Conservation (phyloP, 2,329 filamentous ascomycete species). For the Dactylellina haptotyla region DNA sequence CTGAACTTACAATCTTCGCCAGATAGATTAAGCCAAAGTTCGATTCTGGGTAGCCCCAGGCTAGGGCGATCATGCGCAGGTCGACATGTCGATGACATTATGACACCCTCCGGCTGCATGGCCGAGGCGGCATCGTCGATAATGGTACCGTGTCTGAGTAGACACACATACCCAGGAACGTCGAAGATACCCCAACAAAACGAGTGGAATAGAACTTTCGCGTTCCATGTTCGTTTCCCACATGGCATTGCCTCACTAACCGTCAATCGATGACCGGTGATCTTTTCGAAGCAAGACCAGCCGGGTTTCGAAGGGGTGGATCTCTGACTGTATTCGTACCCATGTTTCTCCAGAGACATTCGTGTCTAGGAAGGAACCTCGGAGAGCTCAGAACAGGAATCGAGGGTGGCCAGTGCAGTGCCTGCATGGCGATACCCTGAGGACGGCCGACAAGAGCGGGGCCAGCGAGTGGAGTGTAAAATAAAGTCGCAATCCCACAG, state of each 20-base stretch:
- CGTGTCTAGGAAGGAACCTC: constrained; percentile 13
- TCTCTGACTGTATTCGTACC: neutral
- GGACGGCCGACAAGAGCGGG: neutral
- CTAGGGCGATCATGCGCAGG: constrained; percentile 2
- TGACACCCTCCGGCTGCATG: neutral
- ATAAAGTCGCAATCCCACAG: neutral
- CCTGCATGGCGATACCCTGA: neutral
- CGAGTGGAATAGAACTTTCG: neutral
- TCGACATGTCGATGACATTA: neutral
- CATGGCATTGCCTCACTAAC: constrained; percentile 6
- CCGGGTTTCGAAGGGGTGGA: constrained; percentile 25
- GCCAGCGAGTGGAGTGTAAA: neutral
- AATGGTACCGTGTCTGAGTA: neutral
- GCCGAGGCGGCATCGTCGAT: too few species aligned
- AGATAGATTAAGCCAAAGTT: constrained; percentile 19
- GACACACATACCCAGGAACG: neutral
- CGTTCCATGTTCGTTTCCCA: constrained; percentile 34
- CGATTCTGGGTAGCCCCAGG: neutral
- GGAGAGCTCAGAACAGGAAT: constrained; percentile 5
- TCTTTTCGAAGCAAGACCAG: constrained; percentile 7
- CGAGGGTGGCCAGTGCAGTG: neutral
- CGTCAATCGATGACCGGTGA: neutral
- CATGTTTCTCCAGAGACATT: constrained; percentile 46
- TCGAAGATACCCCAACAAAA: neutral
- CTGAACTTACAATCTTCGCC: constrained; percentile 8